Evolutionary conservation across 192 early-diverging fungal genomes (phyloP).

Genomic region (Coemansia sp.): DNA sequence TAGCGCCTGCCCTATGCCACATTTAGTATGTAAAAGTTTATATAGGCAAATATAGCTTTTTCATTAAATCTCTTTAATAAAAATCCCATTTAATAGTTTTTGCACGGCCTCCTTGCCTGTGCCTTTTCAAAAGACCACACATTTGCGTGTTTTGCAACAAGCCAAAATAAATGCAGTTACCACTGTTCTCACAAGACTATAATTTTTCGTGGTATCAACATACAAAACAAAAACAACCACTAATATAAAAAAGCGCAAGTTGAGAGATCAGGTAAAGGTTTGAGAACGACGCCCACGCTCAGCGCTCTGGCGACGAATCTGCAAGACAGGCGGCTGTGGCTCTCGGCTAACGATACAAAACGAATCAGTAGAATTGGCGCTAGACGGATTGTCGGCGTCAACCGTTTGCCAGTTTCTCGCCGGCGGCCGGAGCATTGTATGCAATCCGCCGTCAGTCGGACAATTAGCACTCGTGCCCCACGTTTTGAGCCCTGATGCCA

Average conservation of each 20-base stretch:
- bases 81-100: too few species aligned
- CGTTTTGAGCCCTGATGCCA: constrained; percentile 8
- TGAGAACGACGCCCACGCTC: constrained; percentile 8
- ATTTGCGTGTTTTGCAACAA: too few species aligned
- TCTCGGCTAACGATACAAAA: constrained; percentile 43
- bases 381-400: constrained; percentile 14
- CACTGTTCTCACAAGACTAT: too few species aligned
- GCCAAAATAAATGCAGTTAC: too few species aligned
- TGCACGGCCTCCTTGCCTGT: too few species aligned
- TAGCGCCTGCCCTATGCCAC: too few species aligned
- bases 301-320: constrained; percentile 12
- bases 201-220: too few species aligned
- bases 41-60: too few species aligned
- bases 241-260: background rate
- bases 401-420: constrained; percentile 26
- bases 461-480: constrained; percentile 27
- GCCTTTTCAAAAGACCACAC: too few species aligned
- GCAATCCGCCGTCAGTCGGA: background rate
- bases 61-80: too few species aligned
- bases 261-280: background rate
- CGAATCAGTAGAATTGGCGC: constrained; percentile 42
- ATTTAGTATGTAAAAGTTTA: too few species aligned
- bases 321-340: constrained; percentile 5
- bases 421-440: background rate
- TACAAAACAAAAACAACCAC: background rate